phyloP scores from a whole-genome alignment of 257 asterid species.

The Nemophila menziesii region DNA sequence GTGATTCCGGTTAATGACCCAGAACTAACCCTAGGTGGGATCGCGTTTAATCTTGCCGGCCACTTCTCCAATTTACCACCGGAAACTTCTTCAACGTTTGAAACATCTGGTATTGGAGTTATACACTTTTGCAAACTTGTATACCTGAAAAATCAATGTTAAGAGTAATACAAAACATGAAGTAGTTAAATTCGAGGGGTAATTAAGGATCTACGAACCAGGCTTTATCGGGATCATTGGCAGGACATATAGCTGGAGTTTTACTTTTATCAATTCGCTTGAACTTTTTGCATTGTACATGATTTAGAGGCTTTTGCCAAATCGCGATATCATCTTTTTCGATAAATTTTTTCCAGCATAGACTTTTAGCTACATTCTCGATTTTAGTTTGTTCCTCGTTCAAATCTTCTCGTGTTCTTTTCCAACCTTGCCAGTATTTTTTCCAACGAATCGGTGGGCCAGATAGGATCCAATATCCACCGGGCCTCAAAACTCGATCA shows the following conservation, averaged over 20 bases:
- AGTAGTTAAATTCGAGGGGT: neutral
- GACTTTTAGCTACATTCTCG: constrained; percentile 47
- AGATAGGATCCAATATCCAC: constrained; percentile 88
- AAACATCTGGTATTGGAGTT: constrained; percentile 64
- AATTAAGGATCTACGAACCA: constrained; percentile 33
- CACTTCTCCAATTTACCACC: constrained; percentile 65
- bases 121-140: constrained; percentile 51
- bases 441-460: constrained; percentile 90
- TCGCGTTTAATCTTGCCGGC: constrained; percentile 45
- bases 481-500: constrained; percentile 69
- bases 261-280: constrained; percentile 15
- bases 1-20: constrained; percentile 43
- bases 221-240: constrained; percentile 49
- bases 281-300: constrained; percentile 27
- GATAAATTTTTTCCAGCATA: constrained; percentile 76
- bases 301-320: constrained; percentile 78
- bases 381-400: constrained; percentile 64
- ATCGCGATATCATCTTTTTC: constrained; percentile 73
- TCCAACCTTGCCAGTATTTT: constrained; percentile 78
- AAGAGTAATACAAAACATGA: neutral
- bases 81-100: constrained; percentile 32
- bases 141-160: constrained; percentile 36
- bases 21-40: constrained; percentile 59
- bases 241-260: constrained; percentile 37
- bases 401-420: constrained; percentile 52